A percentile compares a stretch with the other conserved stretches of the same genome.
Conservation (phyloP, 192 early-diverging fungal genomes). For the Diversispora epigaea region DNA sequence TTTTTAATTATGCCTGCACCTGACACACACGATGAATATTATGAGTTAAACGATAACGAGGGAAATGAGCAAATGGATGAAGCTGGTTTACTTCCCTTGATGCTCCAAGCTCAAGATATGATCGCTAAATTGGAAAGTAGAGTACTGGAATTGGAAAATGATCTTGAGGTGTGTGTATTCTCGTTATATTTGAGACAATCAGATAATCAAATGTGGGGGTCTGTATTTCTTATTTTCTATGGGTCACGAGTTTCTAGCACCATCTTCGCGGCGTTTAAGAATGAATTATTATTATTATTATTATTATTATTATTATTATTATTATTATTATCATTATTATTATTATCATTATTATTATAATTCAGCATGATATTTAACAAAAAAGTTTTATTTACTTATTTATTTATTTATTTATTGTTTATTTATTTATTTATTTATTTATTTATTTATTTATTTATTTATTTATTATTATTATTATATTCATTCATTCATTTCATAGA, state of each 20-base stretch:
- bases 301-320: too few relatives aligned
- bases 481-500: conserved; percentile 36
- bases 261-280: too few relatives aligned
- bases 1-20: conserved; percentile 3
- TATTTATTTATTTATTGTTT: too few relatives aligned
- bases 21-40: not conserved
- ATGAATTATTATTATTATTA: not conserved
- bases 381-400: too few relatives aligned
- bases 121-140: conserved; percentile 46
- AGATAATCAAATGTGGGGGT: too few relatives aligned
- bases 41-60: not conserved
- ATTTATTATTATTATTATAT: not conserved
- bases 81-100: conserved; percentile 38
- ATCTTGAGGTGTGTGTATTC: conserved; percentile 29
- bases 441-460: too few relatives aligned
- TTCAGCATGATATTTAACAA: not conserved
- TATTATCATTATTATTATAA: not conserved
- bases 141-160: conserved; percentile 47
- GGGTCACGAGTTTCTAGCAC: not conserved
- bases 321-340: too few relatives aligned
- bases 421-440: too few relatives aligned
- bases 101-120: conserved; percentile 49
- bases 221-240: not conserved
- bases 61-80: conserved; percentile 11
- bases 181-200: not conserved